Evolutionary conservation across 1,284 basidiomycete genomes (phyloP), one percentile per base, ranked within the genome.

Genomic region (Stygiomarasmius scandens): DNA sequence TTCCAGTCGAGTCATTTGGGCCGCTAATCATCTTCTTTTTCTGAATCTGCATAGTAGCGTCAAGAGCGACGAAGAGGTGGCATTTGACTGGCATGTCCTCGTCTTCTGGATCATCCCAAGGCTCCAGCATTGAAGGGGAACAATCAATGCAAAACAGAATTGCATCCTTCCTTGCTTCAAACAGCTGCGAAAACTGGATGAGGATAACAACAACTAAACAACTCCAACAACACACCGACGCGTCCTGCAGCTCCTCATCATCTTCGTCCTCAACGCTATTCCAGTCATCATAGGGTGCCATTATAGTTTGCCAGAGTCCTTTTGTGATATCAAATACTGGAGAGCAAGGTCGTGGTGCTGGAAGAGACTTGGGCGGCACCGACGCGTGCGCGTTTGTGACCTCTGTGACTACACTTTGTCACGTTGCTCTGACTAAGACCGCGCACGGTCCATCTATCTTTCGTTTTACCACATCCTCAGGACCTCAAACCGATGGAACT

Each of bases 141-240:
- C 92, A 93, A 71, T 99, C 96, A 59, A 98, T 94, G 67, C 91
- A 93, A 75, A 98, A 97, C 16, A 98, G 76, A 51, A 96, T 87
- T 43, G 94, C 90, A 67, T 96, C 93, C 59, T 83, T 83, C 61
- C 86, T 86, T 38, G 85, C 85, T 62, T 92, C 89, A 61, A 86
- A 84, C 56, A 82, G 80, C 91, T 94, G 57, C 4, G 43, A 23
- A 24, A 32, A 44, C 29, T 45, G 53, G 51, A 12, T 55, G 16
- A 54, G 27, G 57, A 56, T 12, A 41, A 34, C 54, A 45, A 52
- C 43, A 58, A 27, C 16, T 47, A 8, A 20, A 43, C 8, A 22
- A 49, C 45, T 19, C 19, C 27, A 19, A 16, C 22, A 20, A 73
- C 83, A 65, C 63, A 89, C 89, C 41, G 85, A 85, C 12, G 67